Evolutionary conservation across 1,284 basidiomycete species (phyloP).

Genomic region (Cystobasidium slooffiae): DNA sequence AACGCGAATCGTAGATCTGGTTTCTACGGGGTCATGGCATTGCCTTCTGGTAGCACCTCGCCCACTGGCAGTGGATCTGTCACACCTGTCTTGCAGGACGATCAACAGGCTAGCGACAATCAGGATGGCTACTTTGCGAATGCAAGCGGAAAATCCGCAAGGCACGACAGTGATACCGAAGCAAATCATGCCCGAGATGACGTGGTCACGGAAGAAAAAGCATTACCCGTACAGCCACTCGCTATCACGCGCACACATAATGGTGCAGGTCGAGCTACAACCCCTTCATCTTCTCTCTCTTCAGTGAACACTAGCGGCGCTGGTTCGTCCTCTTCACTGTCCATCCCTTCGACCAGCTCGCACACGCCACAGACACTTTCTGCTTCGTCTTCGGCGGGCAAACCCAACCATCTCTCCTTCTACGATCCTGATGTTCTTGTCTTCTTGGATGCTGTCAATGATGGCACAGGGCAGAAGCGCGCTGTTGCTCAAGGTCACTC

Average conservation of each 20-base stretch:
- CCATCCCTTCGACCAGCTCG: conserved; percentile 11
- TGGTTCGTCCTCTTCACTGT: conserved; percentile 18
- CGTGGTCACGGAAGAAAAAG: conserved; percentile 2
- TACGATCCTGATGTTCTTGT: conserved; percentile 73
- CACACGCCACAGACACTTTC: conserved; percentile 26
- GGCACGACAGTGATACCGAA: neutral
- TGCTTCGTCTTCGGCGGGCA: conserved; percentile 19
- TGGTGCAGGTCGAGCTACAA: neutral
- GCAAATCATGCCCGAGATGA: neutral
- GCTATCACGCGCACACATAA: conserved; percentile 2
- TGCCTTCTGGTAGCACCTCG: conserved; percentile 1
- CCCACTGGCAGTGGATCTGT: conserved; percentile 16
- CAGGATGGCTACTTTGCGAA: neutral
- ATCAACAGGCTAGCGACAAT: conserved; percentile 1
- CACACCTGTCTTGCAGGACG: conserved; percentile 5
- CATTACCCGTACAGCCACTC: conserved; percentile 18
- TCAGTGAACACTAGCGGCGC: conserved; percentile 28
- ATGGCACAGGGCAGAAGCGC: conserved; percentile 44
- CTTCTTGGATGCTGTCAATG: conserved; percentile 57
- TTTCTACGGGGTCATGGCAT: conserved; percentile 49
- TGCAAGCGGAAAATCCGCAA: neutral
- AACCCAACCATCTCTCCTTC: conserved; percentile 62
- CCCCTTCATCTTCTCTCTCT: conserved; percentile 22
- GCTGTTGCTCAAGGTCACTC: neutral
- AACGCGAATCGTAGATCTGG: conserved; percentile 51